These are phyloP conservation scores for Cyanidium caldarium DNA, from an alignment of 23 red algal species.

Conservation along the genomic window DNA sequence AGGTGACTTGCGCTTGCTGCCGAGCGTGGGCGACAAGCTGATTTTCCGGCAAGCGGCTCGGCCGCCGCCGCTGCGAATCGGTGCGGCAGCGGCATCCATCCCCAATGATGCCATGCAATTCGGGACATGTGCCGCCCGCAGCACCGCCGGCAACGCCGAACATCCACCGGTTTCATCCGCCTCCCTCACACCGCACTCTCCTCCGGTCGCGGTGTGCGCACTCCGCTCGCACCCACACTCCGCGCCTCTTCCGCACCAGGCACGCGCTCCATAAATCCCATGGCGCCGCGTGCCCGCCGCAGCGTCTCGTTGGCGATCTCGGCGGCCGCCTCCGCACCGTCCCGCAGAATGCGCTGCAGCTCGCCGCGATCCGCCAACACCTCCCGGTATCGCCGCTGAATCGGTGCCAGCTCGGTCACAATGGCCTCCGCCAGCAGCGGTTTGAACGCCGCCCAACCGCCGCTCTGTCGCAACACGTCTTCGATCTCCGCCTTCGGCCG, in stretches of 20 bases:
- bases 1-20: background rate
- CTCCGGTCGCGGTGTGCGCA: too few species aligned
- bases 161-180: too few species aligned
- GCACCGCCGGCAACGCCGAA: too few species aligned
- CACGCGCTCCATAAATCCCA: slow-evolving; percentile 79
- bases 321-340: slow-evolving; percentile 42
- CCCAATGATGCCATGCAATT: slow-evolving; percentile 1
- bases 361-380: slow-evolving; percentile 35
- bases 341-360: slow-evolving; percentile 31
- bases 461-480: slow-evolving; percentile 24
- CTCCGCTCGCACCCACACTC: too few species aligned
- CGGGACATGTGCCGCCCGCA: background rate
- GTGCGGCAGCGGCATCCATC: background rate
- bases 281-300: slow-evolving; percentile 33
- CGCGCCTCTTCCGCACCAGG: too few species aligned
- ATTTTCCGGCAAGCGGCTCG: background rate
- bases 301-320: slow-evolving; percentile 61
- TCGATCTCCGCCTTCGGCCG: slow-evolving; percentile 37
- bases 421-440: slow-evolving; percentile 63
- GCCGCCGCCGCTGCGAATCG: background rate
- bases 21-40: background rate
- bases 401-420: slow-evolving; percentile 38
- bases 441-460: slow-evolving; percentile 72
- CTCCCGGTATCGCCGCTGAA: slow-evolving; percentile 55
- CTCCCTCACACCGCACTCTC: too few species aligned